Evolutionary conservation across 1,139 yeast species (phyloP), one percentile per base, ranked within the genome.

Genomic region (Taphrina populina): DNA sequence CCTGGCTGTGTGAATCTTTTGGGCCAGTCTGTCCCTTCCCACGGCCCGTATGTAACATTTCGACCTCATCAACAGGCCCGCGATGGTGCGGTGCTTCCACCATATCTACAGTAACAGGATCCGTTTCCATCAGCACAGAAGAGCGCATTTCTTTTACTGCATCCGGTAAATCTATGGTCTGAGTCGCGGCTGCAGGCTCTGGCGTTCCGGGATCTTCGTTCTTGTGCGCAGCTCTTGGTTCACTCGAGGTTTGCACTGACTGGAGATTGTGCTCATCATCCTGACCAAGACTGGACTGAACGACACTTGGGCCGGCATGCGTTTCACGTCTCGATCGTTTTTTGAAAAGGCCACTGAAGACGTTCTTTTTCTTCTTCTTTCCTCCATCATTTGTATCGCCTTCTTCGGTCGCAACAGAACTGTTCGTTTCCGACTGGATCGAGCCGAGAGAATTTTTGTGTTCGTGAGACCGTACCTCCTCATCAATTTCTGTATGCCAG

Each of bases 301-400:
- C 10, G 21, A 34, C 7, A 21, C 21, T 10, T 4, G 19, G 21
- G 13, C 33, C 19, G 2, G 29, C 40, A 11, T 21, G 34, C 10
- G 24, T 27, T 19, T 49, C 54, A 27, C 36, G 34, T 24, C 30
- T 49, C 17, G 46, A 21, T 30, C 37, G 24, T 36, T 52, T 52
- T 43, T 41, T 52, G 49, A 52, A 52, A 2, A 52, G 43, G 13
- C 56, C 43, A 5, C 56, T 36, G 37, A 52, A 52, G 21, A 52
- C 56, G 17, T 33, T 39, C 43, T 52, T 52, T 36, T 52, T 52
- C 39, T 52, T 43, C 43, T 52, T 43, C 17, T 43, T 32, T n/a
- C n/a, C n/a, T n/a, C n/a, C n/a, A 15, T 40, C 35, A 26, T 32
- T 44, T 10, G 19, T 30, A 7, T 30, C 51, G 10, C 27, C 39